phyloP scores from a whole-genome alignment of 352 stramenopile species.

The Phytophthora foliorum region DNA sequence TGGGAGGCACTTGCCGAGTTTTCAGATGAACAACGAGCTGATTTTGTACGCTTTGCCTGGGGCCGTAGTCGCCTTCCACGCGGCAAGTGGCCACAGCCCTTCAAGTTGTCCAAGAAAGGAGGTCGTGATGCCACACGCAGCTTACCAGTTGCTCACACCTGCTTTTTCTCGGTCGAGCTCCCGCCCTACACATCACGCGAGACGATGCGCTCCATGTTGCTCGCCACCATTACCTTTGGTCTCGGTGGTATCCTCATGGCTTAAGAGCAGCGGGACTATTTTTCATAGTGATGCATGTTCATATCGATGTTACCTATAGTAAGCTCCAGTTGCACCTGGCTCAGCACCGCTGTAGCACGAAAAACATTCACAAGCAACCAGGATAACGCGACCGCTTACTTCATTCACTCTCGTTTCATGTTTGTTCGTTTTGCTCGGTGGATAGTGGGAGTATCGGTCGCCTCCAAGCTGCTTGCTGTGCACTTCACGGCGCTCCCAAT shows the following conservation, averaged over 20 bases:
- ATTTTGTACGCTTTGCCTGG: conserved; percentile 96
- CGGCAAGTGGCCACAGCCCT: conserved; percentile 90
- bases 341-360: background rate
- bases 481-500: conserved; percentile 18
- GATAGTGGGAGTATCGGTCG: conserved; percentile 28
- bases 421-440: conserved; percentile 36
- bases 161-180: conserved; percentile 97
- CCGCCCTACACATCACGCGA: conserved; percentile 93
- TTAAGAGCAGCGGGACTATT: conserved; percentile 30
- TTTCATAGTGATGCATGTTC: conserved; percentile 6
- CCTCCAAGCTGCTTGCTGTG: conserved; percentile 1
- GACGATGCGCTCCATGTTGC: conserved; percentile 92
- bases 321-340: background rate
- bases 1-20: conserved; percentile 92
- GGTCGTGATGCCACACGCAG: conserved; percentile 83
- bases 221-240: conserved; percentile 96
- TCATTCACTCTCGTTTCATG: conserved; percentile 43
- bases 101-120: conserved; percentile 93
- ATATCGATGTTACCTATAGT: background rate
- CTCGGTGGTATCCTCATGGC: conserved; percentile 92
- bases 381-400: conserved; percentile 29
- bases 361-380: conserved; percentile 23
- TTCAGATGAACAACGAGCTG: conserved; percentile 87
- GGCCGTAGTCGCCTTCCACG: conserved; percentile 92
- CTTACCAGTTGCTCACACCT: conserved; percentile 95